Evolutionary conservation across 257 asterid genomes (phyloP).

Genomic region (Handroanthus guayacan): DNA sequence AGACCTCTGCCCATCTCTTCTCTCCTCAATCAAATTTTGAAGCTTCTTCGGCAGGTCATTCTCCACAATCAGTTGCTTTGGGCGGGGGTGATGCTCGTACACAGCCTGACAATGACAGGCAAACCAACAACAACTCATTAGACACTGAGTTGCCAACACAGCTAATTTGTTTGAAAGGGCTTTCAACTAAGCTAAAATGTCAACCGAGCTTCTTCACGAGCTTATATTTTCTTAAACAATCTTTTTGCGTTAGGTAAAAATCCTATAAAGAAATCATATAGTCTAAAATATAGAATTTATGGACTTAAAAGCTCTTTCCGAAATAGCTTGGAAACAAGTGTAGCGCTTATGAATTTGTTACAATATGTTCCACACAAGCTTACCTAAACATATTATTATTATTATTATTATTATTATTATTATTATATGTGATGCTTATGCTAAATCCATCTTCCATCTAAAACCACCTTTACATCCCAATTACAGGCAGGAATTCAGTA

Average conservation of each 20-base stretch:
- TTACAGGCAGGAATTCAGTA: not conserved
- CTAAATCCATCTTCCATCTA: not conserved
- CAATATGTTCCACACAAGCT: not conserved
- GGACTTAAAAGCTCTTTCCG: not conserved
- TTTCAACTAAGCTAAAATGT: not conserved
- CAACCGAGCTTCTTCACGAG: not conserved
- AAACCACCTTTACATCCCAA: not conserved
- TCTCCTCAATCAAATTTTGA: conserved; percentile 89
- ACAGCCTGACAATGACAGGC: conserved; percentile 68
- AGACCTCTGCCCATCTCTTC: conserved; percentile 95
- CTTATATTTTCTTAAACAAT: not conserved
- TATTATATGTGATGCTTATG: not conserved
- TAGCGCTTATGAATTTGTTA: not conserved
- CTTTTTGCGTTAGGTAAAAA: not conserved
- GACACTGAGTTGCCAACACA: not conserved
- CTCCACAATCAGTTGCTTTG: conserved; percentile 97
- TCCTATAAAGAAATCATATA: not conserved
- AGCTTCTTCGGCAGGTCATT: conserved; percentile 91
- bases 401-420: too few relatives aligned
- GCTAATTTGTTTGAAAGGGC: not conserved
- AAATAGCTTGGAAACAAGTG: not conserved
- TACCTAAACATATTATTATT: not conserved
- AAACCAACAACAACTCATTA: conserved; percentile 17
- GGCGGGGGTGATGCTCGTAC: conserved; percentile 96
- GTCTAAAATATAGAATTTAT: not conserved